phyloP scores from a whole-genome alignment of 148 eudicot species.

The Agrostemma githago region DNA sequence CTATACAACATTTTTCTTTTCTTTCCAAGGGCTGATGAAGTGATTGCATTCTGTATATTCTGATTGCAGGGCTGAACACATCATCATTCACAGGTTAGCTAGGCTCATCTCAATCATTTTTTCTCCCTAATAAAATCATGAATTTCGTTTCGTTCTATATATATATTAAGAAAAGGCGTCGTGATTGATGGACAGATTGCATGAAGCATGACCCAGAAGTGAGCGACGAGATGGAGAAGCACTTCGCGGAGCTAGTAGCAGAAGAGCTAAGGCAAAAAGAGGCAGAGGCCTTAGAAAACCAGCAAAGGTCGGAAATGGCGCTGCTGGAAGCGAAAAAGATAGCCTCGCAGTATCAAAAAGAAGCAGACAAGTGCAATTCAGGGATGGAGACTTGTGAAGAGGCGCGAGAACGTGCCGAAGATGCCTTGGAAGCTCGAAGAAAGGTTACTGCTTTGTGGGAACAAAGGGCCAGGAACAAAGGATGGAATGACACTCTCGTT shows the following conservation, averaged over 20 bases:
- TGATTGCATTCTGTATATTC: background rate
- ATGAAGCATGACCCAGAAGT: conserved; percentile 72
- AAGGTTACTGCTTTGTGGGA: conserved; percentile 57
- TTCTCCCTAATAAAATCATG: background rate
- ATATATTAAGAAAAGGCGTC: no score
- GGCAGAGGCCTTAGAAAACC: conserved; percentile 58
- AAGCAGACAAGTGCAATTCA: conserved; percentile 80
- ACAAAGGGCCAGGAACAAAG: conserved; percentile 62
- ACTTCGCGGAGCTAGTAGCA: conserved; percentile 48
- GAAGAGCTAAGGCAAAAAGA: conserved; percentile 64
- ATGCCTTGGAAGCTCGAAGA: conserved; percentile 47
- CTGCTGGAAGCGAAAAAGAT: conserved; percentile 73
- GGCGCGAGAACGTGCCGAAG: conserved; percentile 76
- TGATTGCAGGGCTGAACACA: conserved; percentile 52
- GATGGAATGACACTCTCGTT: conserved; percentile 41
- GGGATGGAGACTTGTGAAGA: conserved; percentile 93
- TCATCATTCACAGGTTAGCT: conserved; percentile 56
- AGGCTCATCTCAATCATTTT: conserved; percentile 21
- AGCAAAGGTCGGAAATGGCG: conserved; percentile 59
- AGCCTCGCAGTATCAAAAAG: conserved; percentile 78
- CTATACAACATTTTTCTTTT: background rate
- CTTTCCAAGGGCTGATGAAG: background rate
- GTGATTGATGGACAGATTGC: conserved; percentile 41
- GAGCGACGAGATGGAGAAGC: conserved; percentile 57
- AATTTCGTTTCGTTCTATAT: background rate